A percentile compares a stretch with the other conserved stretches of the same genome.
These are phyloP conservation scores for Phyllostachys edulis DNA, from an alignment of 176 grass and related monocot species.

Conservation along the genomic window DNA sequence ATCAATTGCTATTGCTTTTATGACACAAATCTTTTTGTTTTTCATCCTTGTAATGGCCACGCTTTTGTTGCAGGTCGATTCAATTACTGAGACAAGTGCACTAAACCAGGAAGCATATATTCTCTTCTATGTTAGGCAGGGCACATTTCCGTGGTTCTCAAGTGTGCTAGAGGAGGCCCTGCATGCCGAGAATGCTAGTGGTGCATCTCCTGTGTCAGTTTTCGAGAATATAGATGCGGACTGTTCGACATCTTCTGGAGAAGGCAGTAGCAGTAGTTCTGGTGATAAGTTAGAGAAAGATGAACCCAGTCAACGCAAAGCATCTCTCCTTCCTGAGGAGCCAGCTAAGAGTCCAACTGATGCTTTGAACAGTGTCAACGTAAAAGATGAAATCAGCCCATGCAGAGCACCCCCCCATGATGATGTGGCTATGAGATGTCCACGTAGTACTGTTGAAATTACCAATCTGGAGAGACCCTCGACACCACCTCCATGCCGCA, in stretches of 20 bases:
- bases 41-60: slow-evolving; percentile 9
- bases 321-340: slow-evolving; percentile 10
- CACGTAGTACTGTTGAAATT: background rate
- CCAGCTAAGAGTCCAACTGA: slow-evolving; percentile 7
- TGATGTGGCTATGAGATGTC: background rate
- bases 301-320: slow-evolving; percentile 20
- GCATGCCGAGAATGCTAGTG: slow-evolving; percentile 18
- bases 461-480: slow-evolving; percentile 29
- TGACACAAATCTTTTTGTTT: slow-evolving; percentile 3
- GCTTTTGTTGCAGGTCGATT: slow-evolving; percentile 54
- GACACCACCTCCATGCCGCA: slow-evolving; percentile 30
- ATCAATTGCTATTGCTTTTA: slow-evolving; percentile 13
- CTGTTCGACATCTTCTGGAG: slow-evolving; percentile 33
- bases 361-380: slow-evolving; percentile 3
- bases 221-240: slow-evolving; percentile 51
- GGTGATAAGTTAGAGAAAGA: slow-evolving; percentile 26
- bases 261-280: slow-evolving; percentile 24
- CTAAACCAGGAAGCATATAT: slow-evolving; percentile 76
- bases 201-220: slow-evolving; percentile 68
- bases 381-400: slow-evolving; percentile 26
- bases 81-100: slow-evolving; percentile 47
- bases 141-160: slow-evolving; percentile 78
- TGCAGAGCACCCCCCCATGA: slow-evolving; percentile 16
- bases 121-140: slow-evolving; percentile 83
- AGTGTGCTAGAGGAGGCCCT: slow-evolving; percentile 53